These are phyloP conservation scores for Ophiostoma ulmi DNA, from an alignment of 2,329 filamentous ascomycete species.

Conservation along the genomic window DNA sequence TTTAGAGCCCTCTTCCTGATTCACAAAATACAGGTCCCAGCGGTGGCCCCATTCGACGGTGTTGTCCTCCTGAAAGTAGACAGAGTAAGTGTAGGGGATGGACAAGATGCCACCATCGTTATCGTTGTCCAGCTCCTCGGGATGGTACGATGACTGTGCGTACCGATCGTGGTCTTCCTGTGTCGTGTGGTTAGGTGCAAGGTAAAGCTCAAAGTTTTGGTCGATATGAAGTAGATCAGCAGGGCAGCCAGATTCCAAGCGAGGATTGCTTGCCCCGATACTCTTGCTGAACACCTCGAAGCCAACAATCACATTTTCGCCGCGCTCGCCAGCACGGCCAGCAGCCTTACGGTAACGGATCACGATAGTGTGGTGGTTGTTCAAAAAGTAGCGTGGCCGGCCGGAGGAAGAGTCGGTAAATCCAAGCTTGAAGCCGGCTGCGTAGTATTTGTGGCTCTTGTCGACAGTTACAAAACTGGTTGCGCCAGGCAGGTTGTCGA, in stretches of 20 bases:
- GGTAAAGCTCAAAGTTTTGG: constrained; percentile 62
- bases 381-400: constrained; percentile 65
- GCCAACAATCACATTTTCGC: constrained; percentile 75
- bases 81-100: constrained; percentile 82
- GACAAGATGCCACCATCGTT: constrained; percentile 62
- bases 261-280: constrained; percentile 56
- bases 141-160: constrained; percentile 55
- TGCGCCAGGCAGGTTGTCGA: constrained; percentile 83
- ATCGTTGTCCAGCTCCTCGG: constrained; percentile 49
- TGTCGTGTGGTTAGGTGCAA: constrained; percentile 58
- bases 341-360: constrained; percentile 70
- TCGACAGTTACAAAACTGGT: constrained; percentile 85
- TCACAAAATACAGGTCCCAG: constrained; percentile 87
- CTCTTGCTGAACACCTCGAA: constrained; percentile 91
- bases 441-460: constrained; percentile 80
- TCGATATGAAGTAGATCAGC: constrained; percentile 58
- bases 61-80: constrained; percentile 81
- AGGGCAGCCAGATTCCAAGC: constrained; percentile 63
- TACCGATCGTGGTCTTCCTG: constrained; percentile 43
- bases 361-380: constrained; percentile 85
- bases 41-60: constrained; percentile 75
- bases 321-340: constrained; percentile 61
- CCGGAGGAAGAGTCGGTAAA: constrained; percentile 61
- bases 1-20: constrained; percentile 73
- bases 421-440: constrained; percentile 82